Evolutionary conservation across 345 rosid genomes (phyloP).

Genomic region (Trapa incisa): DNA sequence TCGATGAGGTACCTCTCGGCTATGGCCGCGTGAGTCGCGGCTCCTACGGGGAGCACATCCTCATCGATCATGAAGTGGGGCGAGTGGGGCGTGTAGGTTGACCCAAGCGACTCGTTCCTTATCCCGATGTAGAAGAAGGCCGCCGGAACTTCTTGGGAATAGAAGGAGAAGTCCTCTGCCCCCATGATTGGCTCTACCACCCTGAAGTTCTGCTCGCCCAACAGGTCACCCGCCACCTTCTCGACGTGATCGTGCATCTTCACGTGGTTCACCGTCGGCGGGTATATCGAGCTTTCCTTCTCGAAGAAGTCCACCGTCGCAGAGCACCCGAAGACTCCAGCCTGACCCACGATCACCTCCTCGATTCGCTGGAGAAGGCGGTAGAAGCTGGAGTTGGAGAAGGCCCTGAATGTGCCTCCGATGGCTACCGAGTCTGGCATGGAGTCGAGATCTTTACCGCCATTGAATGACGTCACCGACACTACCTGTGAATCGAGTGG

Average conservation of each 20-base stretch:
- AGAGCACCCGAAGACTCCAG: conserved; percentile 50
- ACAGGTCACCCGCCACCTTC: conserved; percentile 45
- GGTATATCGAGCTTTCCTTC: conserved; percentile 47
- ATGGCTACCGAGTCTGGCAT: conserved; percentile 46
- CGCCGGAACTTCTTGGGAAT: conserved; percentile 51
- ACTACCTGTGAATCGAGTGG: conserved; percentile 84
- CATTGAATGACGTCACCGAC: conserved; percentile 64
- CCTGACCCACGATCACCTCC: conserved; percentile 70
- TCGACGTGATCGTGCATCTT: conserved; percentile 57
- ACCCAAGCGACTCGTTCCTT: conserved; percentile 62
- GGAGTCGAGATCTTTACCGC: conserved; percentile 35
- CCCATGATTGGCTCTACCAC: conserved; percentile 77
- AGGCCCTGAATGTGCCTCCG: conserved; percentile 74
- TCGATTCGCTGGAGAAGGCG: conserved; percentile 49
- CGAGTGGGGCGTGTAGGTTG: conserved; percentile 57
- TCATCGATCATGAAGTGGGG: conserved; percentile 83
- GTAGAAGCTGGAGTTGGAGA: conserved; percentile 61
- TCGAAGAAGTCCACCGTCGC: conserved; percentile 66
- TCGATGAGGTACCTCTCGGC: conserved; percentile 74
- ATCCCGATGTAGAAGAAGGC: conserved; percentile 80
- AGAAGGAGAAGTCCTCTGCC: conserved; percentile 85
- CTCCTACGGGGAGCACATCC: conserved; percentile 70
- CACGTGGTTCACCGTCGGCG: conserved; percentile 56
- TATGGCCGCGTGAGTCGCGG: conserved; percentile 62
- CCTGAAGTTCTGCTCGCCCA: conserved; percentile 43